phyloP scores from a whole-genome alignment of 768 basidiomycete species.

The Termitomyces sp. region DNA sequence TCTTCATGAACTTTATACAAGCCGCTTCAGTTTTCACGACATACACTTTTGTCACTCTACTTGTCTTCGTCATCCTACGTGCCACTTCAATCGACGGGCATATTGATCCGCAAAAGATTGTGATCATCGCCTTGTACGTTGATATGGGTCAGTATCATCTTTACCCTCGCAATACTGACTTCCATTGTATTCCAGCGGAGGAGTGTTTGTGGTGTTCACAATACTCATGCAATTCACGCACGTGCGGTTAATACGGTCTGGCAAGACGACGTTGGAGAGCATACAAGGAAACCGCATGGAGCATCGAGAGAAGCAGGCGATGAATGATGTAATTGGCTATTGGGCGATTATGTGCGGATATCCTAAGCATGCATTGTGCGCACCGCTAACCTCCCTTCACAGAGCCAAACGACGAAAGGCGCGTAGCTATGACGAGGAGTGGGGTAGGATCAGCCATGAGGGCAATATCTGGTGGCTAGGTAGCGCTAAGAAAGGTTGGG shows the following conservation, averaged over 20 bases:
- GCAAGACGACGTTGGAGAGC: conserved; percentile 81
- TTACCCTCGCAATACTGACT: not conserved
- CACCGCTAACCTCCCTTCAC: not conserved
- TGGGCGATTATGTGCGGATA: conserved; percentile 43
- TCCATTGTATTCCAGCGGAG: conserved; percentile 41
- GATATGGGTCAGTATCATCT: not conserved
- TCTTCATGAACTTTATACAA: conserved; percentile 77
- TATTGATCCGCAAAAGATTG: conserved; percentile 65
- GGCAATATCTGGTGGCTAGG: conserved; percentile 89
- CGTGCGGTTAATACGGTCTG: conserved; percentile 49
- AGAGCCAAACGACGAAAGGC: conserved; percentile 45
- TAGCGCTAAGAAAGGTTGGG: conserved; percentile 58
- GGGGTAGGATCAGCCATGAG: conserved; percentile 70
- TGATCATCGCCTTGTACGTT: conserved; percentile 69
- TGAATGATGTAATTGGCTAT: conserved; percentile 48
- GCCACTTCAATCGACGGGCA: conserved; percentile 16
- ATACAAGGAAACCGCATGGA: conserved; percentile 50
- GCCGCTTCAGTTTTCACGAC: conserved; percentile 54
- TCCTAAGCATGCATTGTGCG: not conserved
- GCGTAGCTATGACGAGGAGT: conserved; percentile 69
- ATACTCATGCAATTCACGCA: conserved; percentile 51
- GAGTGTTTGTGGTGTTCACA: conserved; percentile 71
- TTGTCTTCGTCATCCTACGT: conserved; percentile 43
- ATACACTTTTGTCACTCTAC: conserved; percentile 58
- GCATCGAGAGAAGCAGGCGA: conserved; percentile 51